Conservation (phyloP, 495 filamentous ascomycete genomes). For the Talaromyces ruber region DNA sequence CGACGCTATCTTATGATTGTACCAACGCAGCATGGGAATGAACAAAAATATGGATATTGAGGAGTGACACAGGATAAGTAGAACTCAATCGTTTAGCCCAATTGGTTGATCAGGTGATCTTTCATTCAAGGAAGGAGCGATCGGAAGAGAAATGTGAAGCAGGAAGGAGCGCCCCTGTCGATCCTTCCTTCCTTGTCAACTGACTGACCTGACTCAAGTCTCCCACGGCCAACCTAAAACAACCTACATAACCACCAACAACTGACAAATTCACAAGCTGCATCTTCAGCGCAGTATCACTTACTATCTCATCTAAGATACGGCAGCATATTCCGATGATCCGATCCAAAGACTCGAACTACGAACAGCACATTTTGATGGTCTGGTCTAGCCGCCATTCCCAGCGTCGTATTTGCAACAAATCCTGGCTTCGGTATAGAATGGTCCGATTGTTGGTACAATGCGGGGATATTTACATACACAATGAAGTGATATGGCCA, state of each 20-base stretch:
- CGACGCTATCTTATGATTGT: not conserved
- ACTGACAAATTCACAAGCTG: not conserved
- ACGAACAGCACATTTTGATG: not conserved
- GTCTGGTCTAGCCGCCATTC: not conserved
- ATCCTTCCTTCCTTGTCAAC: not conserved
- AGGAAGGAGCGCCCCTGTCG: not conserved
- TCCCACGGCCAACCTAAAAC: not conserved
- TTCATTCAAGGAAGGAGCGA: not conserved
- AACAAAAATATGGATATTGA: not conserved
- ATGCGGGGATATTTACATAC: not conserved
- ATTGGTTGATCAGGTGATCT: not conserved
- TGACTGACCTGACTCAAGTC: not conserved
- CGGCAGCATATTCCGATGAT: not conserved
- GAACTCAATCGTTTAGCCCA: not conserved
- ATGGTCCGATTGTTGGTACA: not conserved
- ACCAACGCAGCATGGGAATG: not conserved
- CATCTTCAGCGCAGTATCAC: not conserved
- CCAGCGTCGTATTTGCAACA: not conserved
- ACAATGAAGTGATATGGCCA: not conserved
- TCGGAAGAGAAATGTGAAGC: not conserved
- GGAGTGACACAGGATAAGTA: not conserved
- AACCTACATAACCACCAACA: not conserved
- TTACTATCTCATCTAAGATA: not conserved
- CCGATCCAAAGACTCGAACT: not conserved
- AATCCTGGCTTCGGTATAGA: not conserved